Evolutionary conservation across 257 asterid species (phyloP).

Genomic region (Jacaranda mimosifolia): DNA sequence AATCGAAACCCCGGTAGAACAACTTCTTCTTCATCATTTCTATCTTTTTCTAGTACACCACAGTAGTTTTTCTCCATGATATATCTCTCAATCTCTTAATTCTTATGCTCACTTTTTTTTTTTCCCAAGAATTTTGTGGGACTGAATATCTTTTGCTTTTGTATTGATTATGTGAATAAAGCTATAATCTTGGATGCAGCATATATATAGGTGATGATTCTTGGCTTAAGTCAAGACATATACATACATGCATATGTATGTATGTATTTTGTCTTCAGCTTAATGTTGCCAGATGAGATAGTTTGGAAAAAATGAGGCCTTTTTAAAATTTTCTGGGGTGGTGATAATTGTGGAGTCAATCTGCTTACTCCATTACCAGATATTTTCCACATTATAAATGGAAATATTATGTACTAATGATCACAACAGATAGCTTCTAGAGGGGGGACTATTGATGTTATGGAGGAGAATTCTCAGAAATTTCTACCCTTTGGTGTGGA

Average conservation of each 20-base stretch:
- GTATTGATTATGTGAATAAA: neutral
- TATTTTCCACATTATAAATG: slow-evolving; percentile 3
- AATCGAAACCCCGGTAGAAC: slow-evolving; percentile 30
- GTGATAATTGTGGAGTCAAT: neutral
- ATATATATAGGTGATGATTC: slow-evolving; percentile 10
- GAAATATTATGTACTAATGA: neutral
- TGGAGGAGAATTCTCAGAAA: neutral
- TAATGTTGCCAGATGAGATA: neutral
- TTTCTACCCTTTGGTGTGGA: neutral
- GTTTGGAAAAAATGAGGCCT: neutral
- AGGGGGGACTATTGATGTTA: neutral
- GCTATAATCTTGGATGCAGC: neutral
- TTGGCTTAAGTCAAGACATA: slow-evolving; percentile 20
- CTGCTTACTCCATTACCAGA: neutral
- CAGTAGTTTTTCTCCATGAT: neutral
- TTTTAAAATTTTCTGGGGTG: too few species aligned
- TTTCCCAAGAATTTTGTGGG: too few species aligned
- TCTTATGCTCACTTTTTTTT: neutral
- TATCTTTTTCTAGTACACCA: neutral
- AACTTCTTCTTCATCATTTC: neutral
- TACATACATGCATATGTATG: neutral
- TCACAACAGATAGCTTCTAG: slow-evolving; percentile 5
- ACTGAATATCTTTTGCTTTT: too few species aligned
- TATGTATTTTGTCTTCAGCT: neutral
- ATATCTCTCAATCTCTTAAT: neutral